Evolutionary conservation across 2,329 filamentous ascomycete species (phyloP).

Genomic region (Didymella pomorum): DNA sequence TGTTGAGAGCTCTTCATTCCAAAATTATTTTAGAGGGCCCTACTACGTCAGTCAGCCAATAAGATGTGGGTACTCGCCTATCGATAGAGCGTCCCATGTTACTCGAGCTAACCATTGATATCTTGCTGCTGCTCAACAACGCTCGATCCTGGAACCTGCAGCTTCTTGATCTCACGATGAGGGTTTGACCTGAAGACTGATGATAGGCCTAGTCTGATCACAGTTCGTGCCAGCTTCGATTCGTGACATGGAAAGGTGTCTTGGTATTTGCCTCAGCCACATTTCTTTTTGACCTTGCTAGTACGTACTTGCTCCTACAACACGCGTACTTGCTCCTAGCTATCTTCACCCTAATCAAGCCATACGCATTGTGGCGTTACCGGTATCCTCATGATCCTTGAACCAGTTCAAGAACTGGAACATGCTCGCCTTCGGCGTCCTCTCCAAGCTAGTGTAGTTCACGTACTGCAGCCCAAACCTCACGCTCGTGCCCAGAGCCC

Average conservation of each 20-base stretch:
- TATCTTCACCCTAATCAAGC: neutral
- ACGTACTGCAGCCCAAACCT: conserved; percentile 56
- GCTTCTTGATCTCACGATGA: neutral
- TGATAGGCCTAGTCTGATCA: no score
- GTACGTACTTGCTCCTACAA: no score
- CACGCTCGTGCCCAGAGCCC: conserved; percentile 47
- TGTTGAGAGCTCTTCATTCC: conserved; percentile 9
- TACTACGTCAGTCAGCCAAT: conserved; percentile 23
- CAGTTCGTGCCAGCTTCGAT: no score
- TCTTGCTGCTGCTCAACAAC: conserved; percentile 11
- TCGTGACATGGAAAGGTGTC: no score
- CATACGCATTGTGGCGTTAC: conserved; percentile 41
- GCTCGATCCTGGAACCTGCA: conserved; percentile 8
- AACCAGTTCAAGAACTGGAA: conserved; percentile 57
- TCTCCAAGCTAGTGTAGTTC: conserved; percentile 52
- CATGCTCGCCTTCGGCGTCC: conserved; percentile 54
- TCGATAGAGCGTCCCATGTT: conserved; percentile 12
- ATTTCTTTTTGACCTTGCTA: no score
- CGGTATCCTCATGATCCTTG: conserved; percentile 39
- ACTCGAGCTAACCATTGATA: neutral
- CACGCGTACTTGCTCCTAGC: no score
- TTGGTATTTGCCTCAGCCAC: no score
- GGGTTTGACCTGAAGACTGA: neutral
- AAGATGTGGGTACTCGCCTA: conserved; percentile 10
- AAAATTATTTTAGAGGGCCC: conserved; percentile 20